Percentiles rank a stretch among this genome's conserved stretches.
Evolutionary conservation across 805 yeast species (phyloP).

Genomic region (Isabelozyma heimii): DNA sequence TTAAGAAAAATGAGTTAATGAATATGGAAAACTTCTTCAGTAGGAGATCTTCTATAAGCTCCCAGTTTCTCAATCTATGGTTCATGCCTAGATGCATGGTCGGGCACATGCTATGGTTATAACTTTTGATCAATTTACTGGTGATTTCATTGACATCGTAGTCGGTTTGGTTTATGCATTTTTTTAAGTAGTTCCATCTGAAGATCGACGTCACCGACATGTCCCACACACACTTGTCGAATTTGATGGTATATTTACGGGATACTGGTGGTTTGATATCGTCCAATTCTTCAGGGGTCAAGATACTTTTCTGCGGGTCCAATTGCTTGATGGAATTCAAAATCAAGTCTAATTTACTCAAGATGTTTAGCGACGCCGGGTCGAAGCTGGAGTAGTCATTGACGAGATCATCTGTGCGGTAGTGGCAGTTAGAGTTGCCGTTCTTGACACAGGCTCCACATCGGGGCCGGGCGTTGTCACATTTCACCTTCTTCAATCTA

Average conservation of each 20-base stretch:
- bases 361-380: slow-evolving; percentile 21
- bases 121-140: slow-evolving; percentile 9
- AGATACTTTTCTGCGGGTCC: background rate
- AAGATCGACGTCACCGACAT: slow-evolving; percentile 29
- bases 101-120: slow-evolving; percentile 4
- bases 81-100: slow-evolving; percentile 3
- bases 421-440: slow-evolving; percentile 26
- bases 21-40: slow-evolving; percentile 11
- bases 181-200: slow-evolving; percentile 24
- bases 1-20: slow-evolving; percentile 26
- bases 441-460: slow-evolving; percentile 33
- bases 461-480: slow-evolving; percentile 34
- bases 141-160: slow-evolving; percentile 7
- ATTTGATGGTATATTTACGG: background rate
- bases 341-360: slow-evolving; percentile 27
- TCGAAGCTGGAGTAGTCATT: slow-evolving; percentile 21
- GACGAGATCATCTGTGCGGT: slow-evolving; percentile 21
- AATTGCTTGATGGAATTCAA: slow-evolving; percentile 18
- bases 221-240: slow-evolving; percentile 27
- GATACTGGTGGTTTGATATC: background rate
- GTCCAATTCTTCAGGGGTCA: background rate
- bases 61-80: slow-evolving; percentile 8
- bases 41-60: slow-evolving; percentile 17
- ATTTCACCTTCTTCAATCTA: slow-evolving; percentile 32
- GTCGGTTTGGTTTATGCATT: slow-evolving; percentile 7